These are phyloP conservation scores for Vanrija pseudolonga DNA, from an alignment of 1,284 basidiomycete genomes.

Conservation along the genomic window DNA sequence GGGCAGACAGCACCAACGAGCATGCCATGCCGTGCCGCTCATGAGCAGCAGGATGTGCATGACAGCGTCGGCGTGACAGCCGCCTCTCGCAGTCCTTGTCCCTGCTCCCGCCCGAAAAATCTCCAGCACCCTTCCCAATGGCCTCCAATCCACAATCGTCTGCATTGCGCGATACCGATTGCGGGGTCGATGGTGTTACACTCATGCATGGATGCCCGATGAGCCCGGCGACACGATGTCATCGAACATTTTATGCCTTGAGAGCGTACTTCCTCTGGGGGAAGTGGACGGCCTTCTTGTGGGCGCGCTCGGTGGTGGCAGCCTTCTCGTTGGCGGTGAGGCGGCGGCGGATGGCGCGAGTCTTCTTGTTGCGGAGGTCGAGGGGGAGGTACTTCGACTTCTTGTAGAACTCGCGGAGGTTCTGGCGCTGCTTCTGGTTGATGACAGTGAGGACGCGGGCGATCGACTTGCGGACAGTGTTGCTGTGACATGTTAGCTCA, in stretches of 20 bases:
- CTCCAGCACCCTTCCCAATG: not conserved
- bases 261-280: constrained; percentile 56
- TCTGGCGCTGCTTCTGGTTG: constrained; percentile 96
- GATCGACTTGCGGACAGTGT: constrained; percentile 96
- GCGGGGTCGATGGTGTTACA: constrained; percentile 28
- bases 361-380: constrained; percentile 97
- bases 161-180: too few relatives aligned
- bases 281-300: constrained; percentile 93
- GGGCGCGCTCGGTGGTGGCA: constrained; percentile 81
- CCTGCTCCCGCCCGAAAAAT: not conserved
- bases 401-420: constrained; percentile 98
- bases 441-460: constrained; percentile 97
- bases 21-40: not conserved
- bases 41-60: not conserved
- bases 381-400: constrained; percentile 82
- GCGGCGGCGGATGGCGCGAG: constrained; percentile 94
- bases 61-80: not conserved
- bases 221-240: too few relatives aligned
- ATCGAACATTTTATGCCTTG: constrained; percentile 37
- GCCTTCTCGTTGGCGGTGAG: constrained; percentile 82
- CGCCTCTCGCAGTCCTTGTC: not conserved
- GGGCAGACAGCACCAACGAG: not conserved
- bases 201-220: constrained; percentile 29
- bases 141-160: too few relatives aligned
- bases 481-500: constrained; percentile 55